phyloP scores from a whole-genome alignment of 345 rosid species.

The Populus pruinosa region DNA sequence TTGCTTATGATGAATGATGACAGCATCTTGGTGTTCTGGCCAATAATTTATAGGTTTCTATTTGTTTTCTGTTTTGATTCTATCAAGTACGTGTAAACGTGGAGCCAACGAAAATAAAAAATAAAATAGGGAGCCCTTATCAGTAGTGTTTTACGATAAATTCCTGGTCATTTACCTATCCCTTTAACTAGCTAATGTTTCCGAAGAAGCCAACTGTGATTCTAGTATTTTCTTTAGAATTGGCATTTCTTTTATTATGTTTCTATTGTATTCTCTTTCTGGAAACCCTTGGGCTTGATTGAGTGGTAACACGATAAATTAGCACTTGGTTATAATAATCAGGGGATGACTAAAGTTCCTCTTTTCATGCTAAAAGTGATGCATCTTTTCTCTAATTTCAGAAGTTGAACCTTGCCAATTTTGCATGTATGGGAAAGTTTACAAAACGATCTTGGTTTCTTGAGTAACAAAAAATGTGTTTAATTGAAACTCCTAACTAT shows the following conservation, averaged over 20 bases:
- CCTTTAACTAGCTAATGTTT: background rate
- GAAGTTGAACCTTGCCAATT: slow-evolving; percentile 16
- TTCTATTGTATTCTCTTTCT: background rate
- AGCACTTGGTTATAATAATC: background rate
- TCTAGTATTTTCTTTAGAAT: background rate
- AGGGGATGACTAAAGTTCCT: background rate
- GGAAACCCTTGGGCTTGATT: background rate
- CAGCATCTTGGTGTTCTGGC: background rate
- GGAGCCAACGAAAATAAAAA: background rate
- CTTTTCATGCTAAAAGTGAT: slow-evolving; percentile 11
- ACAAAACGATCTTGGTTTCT: background rate
- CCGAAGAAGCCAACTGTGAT: background rate
- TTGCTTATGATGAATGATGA: background rate
- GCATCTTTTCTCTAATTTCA: slow-evolving; percentile 31
- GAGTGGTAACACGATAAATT: background rate
- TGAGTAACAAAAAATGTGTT: background rate
- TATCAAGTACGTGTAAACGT: background rate
- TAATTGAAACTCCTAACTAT: background rate
- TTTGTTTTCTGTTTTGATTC: background rate
- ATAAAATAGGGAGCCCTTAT: background rate
- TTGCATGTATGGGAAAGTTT: background rate
- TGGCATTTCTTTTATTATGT: background rate
- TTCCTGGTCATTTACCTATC: background rate
- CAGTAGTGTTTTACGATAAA: background rate
- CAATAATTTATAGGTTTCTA: background rate